phyloP scores from a whole-genome alignment of 2,329 filamentous ascomycete genomes.

The Botrytis elliptica region DNA sequence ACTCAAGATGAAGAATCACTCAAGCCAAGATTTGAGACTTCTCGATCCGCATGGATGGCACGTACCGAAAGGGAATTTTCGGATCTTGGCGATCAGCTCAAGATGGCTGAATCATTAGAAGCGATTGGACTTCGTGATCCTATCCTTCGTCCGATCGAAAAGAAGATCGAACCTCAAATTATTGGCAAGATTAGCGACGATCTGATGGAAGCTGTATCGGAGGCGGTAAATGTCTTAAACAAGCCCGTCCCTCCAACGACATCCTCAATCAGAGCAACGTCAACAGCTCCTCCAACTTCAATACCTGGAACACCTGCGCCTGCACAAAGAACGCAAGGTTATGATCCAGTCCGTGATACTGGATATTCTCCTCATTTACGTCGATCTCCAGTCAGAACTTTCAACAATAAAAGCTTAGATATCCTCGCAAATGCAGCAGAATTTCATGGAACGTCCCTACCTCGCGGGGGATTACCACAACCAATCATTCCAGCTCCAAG shows the following conservation, averaged over 20 bases:
- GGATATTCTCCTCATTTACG: slow-evolving; percentile 19
- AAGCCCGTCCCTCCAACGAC: slow-evolving; percentile 12
- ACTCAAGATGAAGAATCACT: slow-evolving; percentile 13
- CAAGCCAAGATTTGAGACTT: slow-evolving; percentile 24
- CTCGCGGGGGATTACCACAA: neutral
- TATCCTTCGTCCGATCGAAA: slow-evolving; percentile 12
- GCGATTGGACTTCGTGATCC: slow-evolving; percentile 19
- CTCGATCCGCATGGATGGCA: slow-evolving; percentile 27
- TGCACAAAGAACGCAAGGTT: slow-evolving; percentile 24
- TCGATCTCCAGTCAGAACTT: slow-evolving; percentile 13
- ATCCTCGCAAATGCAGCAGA: slow-evolving; percentile 21
- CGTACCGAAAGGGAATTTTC: slow-evolving; percentile 19
- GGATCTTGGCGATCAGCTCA: slow-evolving; percentile 17
- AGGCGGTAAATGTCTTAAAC: neutral
- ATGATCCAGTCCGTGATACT: slow-evolving; percentile 32
- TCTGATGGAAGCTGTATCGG: slow-evolving; percentile 10
- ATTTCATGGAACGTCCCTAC: neutral
- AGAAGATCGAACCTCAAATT: neutral
- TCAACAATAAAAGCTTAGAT: neutral
- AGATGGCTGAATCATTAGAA: slow-evolving; percentile 20
- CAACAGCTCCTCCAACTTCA: slow-evolving; percentile 12
- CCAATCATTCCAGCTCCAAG: neutral
- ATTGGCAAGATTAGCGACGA: slow-evolving; percentile 15
- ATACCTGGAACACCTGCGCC: slow-evolving; percentile 21
- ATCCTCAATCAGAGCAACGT: slow-evolving; percentile 12